phyloP scores from a whole-genome alignment of 768 basidiomycete species.

The Kwoniella pini region DNA sequence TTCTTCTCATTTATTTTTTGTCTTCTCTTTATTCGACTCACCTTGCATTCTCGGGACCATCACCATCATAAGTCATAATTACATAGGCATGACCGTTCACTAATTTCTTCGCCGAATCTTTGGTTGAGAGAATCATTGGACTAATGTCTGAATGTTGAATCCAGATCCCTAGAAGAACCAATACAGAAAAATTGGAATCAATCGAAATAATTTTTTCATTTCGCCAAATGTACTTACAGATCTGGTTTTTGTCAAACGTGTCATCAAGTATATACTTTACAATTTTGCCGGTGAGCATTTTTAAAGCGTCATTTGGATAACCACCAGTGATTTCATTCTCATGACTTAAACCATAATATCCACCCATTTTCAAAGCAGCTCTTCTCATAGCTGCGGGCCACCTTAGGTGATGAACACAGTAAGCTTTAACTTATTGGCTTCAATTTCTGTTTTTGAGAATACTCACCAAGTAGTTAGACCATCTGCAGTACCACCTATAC shows the following conservation, averaged over 20 bases:
- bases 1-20: neutral
- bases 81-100: neutral
- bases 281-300: neutral
- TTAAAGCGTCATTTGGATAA: neutral
- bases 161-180: neutral
- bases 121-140: neutral
- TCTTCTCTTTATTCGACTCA: neutral
- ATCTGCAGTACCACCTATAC: too few relatives aligned
- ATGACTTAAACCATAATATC: neutral
- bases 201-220: too few relatives aligned
- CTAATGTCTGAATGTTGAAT: neutral
- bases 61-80: neutral
- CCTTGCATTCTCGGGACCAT: neutral
- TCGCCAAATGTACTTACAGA: too few relatives aligned
- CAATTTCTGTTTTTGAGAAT: too few relatives aligned
- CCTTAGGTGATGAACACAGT: too few relatives aligned
- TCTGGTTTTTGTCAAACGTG: too few relatives aligned
- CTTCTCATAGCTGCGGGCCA: constrained; percentile 1
- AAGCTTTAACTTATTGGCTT: too few relatives aligned
- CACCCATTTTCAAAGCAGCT: neutral
- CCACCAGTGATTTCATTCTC: neutral
- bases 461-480: too few relatives aligned
- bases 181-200: too few relatives aligned
- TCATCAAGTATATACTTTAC: neutral
- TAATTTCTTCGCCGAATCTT: neutral